phyloP scores from a whole-genome alignment of 2,329 filamentous ascomycete genomes.

The Colletotrichum aenigma region DNA sequence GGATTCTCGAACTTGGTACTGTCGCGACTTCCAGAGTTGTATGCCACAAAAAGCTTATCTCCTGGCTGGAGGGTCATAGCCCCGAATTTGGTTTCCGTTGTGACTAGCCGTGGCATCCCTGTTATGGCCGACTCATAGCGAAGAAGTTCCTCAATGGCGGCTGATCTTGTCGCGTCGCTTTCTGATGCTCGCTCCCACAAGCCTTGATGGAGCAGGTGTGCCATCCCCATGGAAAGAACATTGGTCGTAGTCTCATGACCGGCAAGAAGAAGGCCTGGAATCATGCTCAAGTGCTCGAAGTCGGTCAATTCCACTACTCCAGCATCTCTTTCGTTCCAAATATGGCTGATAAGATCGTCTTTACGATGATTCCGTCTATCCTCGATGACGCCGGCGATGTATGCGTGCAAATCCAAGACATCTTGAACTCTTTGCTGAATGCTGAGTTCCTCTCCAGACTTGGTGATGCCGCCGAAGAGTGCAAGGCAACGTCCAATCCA shows the following conservation, averaged over 20 bases:
- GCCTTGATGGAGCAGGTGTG: neutral
- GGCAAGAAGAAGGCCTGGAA: neutral
- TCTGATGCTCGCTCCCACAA: neutral
- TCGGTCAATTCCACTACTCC: neutral
- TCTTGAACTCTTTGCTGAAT: neutral
- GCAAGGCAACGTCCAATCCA: neutral
- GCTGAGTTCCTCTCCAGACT: neutral
- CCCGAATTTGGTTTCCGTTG: neutral
- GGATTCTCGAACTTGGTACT: neutral
- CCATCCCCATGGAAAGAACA: neutral
- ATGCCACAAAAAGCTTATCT: neutral
- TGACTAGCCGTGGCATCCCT: neutral
- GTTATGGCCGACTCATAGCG: neutral
- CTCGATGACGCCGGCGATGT: neutral
- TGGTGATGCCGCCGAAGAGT: neutral
- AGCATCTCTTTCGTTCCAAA: neutral
- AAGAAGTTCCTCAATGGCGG: neutral
- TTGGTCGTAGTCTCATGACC: neutral
- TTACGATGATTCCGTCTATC: neutral
- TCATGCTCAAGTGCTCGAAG: neutral
- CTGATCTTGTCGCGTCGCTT: neutral
- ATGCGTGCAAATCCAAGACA: neutral
- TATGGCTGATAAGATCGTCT: neutral
- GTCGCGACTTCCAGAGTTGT: neutral
- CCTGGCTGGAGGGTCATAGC: neutral